These are phyloP conservation scores for Aspergillus calidoustus DNA, from an alignment of 2,329 filamentous ascomycete genomes.

Conservation along the genomic window DNA sequence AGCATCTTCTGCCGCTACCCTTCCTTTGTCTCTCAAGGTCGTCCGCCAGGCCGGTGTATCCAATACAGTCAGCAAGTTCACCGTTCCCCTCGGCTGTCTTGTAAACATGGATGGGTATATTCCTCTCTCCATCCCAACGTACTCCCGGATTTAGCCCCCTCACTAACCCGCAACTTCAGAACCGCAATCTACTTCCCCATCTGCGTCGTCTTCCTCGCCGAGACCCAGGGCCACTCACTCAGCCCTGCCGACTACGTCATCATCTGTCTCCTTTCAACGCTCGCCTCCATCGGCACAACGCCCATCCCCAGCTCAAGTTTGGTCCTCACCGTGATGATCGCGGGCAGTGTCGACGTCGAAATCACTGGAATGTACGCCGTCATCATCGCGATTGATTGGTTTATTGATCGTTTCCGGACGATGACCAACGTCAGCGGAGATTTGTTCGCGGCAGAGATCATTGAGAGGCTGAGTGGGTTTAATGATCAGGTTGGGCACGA, in stretches of 20 bases:
- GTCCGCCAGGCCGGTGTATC: conserved; percentile 3
- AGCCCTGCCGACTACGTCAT: conserved; percentile 11
- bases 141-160: no score
- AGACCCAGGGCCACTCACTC: conserved; percentile 8
- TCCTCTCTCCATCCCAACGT: not conserved
- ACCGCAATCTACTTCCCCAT: conserved; percentile 17
- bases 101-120: conserved; percentile 16
- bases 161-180: not conserved
- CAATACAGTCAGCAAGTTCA: conserved; percentile 11
- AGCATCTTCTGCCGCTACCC: conserved; percentile 10
- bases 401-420: conserved; percentile 13
- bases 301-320: conserved; percentile 14
- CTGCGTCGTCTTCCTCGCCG: conserved; percentile 14
- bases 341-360: conserved; percentile 10
- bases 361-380: conserved; percentile 17
- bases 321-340: conserved; percentile 16
- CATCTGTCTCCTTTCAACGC: conserved; percentile 10
- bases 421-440: conserved; percentile 13
- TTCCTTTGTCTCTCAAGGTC: conserved; percentile 5
- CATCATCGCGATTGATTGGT: conserved; percentile 16
- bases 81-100: conserved; percentile 11
- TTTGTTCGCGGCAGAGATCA: conserved; percentile 7
- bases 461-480: conserved; percentile 8
- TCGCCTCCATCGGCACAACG: conserved; percentile 15
- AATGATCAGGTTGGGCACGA: not conserved